phyloP scores from a whole-genome alignment of 2,329 filamentous ascomycete species.

The Fusarium ambrosium region DNA sequence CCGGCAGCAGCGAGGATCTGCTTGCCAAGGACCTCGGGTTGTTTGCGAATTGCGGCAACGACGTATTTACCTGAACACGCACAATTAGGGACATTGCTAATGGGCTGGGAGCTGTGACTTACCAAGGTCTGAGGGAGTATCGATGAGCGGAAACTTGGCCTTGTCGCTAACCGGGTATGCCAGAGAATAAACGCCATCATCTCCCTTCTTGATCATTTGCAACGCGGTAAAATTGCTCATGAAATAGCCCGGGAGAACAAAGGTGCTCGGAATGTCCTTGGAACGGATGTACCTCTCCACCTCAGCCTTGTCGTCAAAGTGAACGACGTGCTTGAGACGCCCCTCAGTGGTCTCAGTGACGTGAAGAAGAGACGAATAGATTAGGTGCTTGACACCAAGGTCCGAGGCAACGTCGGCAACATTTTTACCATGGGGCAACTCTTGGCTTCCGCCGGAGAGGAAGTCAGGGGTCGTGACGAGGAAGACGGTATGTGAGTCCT shows the following conservation, averaged over 20 bases:
- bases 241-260: background rate
- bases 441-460: background rate
- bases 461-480: background rate
- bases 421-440: background rate
- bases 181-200: background rate
- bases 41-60: background rate
- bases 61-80: background rate
- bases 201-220: background rate
- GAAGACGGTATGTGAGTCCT: background rate
- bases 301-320: background rate
- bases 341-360: background rate
- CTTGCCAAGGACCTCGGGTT: background rate
- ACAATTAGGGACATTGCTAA: background rate
- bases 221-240: background rate
- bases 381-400: background rate
- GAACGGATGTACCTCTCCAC: background rate
- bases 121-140: background rate
- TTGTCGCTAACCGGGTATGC: background rate
- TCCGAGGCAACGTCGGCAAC: background rate
- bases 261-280: background rate
- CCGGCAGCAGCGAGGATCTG: background rate
- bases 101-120: background rate
- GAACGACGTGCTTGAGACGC: background rate
- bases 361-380: background rate
- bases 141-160: background rate